These are phyloP conservation scores for Penicillium nordicum DNA, from an alignment of 2,329 filamentous ascomycete species.

Conservation along the genomic window DNA sequence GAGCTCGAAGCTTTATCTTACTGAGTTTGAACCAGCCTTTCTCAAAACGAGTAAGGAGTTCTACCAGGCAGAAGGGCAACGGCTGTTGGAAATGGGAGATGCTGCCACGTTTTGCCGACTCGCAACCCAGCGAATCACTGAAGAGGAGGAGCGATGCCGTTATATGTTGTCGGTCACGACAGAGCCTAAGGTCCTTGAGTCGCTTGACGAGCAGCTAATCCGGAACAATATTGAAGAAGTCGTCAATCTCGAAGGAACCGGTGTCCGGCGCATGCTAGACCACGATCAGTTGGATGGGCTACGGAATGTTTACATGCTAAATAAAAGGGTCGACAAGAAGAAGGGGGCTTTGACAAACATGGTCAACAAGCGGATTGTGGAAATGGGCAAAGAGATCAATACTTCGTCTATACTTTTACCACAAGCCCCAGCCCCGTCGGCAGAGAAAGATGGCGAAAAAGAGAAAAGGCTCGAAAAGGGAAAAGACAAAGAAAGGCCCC, in stretches of 20 bases:
- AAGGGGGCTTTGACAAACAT: slow-evolving; percentile 68
- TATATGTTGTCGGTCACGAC: slow-evolving; percentile 76
- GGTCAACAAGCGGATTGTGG: slow-evolving; percentile 70
- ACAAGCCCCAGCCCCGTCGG: slow-evolving; percentile 49
- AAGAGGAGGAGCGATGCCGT: slow-evolving; percentile 78
- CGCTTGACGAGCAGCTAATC: slow-evolving; percentile 81
- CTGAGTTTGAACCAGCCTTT: slow-evolving; percentile 76
- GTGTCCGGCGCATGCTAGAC: slow-evolving; percentile 84
- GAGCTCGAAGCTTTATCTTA: slow-evolving; percentile 76
- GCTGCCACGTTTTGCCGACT: slow-evolving; percentile 77
- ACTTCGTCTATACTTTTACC: slow-evolving; percentile 47
- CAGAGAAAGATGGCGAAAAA: slow-evolving; percentile 49
- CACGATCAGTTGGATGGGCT: slow-evolving; percentile 79
- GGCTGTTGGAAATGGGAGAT: slow-evolving; percentile 72
- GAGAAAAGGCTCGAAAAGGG: slow-evolving; percentile 49
- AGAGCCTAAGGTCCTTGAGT: slow-evolving; percentile 65
- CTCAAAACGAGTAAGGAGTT: slow-evolving; percentile 67
- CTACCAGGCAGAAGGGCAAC: slow-evolving; percentile 71
- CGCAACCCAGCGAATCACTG: slow-evolving; percentile 67
- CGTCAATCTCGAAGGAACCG: slow-evolving; percentile 77
- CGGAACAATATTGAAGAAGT: slow-evolving; percentile 73
- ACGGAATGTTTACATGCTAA: slow-evolving; percentile 74
- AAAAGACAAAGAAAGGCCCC: slow-evolving; percentile 50
- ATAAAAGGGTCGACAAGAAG: slow-evolving; percentile 70
- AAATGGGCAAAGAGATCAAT: slow-evolving; percentile 81